phyloP scores from a whole-genome alignment of 495 filamentous ascomycete genomes.

The Aspergillus homomorphus region DNA sequence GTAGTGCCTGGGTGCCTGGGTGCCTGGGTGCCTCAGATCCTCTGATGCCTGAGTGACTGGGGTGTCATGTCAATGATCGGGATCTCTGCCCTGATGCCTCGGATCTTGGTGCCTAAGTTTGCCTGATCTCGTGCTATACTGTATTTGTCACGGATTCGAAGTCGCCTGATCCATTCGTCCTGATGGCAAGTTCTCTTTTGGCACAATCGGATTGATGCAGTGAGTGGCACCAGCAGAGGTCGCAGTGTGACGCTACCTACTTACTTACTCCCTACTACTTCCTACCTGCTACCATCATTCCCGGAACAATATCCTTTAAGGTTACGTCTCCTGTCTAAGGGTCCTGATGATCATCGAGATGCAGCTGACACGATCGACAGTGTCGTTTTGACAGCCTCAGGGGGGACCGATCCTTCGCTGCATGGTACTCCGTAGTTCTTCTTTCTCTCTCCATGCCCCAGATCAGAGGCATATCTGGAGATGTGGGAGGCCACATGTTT shows the following conservation, averaged over 20 bases:
- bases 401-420: neutral
- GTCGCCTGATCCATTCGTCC: neutral
- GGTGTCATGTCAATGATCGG: neutral
- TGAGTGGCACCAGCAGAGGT: too few relatives aligned
- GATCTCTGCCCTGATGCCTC: neutral
- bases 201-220: too few relatives aligned
- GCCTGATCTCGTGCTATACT: conserved; percentile 1
- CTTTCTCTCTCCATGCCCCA: neutral
- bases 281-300: neutral
- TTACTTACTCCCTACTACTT: too few relatives aligned
- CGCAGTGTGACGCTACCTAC: too few relatives aligned
- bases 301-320: neutral
- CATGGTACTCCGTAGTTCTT: neutral
- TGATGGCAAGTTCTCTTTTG: neutral
- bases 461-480: neutral
- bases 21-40: neutral
- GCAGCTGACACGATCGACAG: neutral
- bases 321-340: neutral
- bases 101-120: neutral
- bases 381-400: too few relatives aligned
- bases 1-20: neutral
- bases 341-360: neutral
- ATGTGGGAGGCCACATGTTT: neutral
- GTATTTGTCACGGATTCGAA: neutral
- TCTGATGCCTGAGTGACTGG: neutral